Base-by-base conservation (phyloP, 2,329 filamentous ascomycete species). In the Rhynchosporium agropyri region DNA sequence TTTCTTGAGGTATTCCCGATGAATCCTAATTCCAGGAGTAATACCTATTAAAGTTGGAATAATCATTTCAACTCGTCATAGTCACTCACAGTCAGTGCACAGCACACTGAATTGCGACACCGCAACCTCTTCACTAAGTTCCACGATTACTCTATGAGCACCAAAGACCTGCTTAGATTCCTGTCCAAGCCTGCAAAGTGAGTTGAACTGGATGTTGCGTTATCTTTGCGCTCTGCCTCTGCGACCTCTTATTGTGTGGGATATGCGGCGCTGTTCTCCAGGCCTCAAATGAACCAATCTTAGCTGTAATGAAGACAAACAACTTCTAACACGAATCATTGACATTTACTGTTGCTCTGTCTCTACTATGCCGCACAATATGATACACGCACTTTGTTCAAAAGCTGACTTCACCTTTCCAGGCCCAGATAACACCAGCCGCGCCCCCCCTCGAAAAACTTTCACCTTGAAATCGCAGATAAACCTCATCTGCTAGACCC, bases 141-240 rank as follows among this genome's bases (percentile, higher is more conserved):
- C 51, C 40, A 49, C 61, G 50, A 66, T 54, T 80, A 79, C 86
- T 91, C 87, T 88, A 97, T 97, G 92, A 93, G 87, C 89, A 89
- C 85, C 78, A 90, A 89, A 81, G 91, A 96, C 80, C 87, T 96
- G 75, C 86, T 96, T 76, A 90, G 92, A 81, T 95, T 96, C 82
- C 87, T 97, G 73, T 96, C 91, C 77, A 95, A 95, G 84, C 92
- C 92, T 76, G 91, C 91, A 79, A 96, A 96, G 92, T 96, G 80
- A 76, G 90, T 81, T 26, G 33, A 20, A 42, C 36, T 20, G 4
- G 20, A 26, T 40, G 4, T 28, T 43, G 9, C 15, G 40, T 43
- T 29, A 20, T 5, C 36, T 54, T 5, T 42, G 28, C 40, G 51
- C n/a, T 7, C 20, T 13, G n/a, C 50, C 15, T 20, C n/a, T 40